Evolutionary conservation across 2,329 filamentous ascomycete species (phyloP), one percentile per base, ranked within the genome.

Genomic region (Onygenales sp.): DNA sequence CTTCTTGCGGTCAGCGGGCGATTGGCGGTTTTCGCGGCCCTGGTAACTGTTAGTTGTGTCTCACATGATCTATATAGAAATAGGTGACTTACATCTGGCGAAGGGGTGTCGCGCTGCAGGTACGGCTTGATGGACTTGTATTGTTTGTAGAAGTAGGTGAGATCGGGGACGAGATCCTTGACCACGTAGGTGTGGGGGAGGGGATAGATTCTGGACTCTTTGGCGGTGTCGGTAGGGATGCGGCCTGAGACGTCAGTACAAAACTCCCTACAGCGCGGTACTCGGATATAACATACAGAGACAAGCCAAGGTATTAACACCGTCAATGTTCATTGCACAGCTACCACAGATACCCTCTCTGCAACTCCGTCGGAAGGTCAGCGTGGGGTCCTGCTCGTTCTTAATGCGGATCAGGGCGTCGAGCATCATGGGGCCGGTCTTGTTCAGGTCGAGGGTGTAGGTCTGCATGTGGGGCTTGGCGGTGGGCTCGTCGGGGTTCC

Each of bases 71-170:
- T 11, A 35, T 13, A 7, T 21, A 4, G 32, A 42, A 21, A 8
- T n/a, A 41, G 3, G 21, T 17, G 7, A 79, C 86, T 71, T 81
- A 94, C 89, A 69, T 96, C 88, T 62, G 84, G 82, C 43, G 89
- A 77, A 53, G 88, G 86, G 32, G 89, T 93, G 59, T 91, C 86
- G 67, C 90, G 84, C 78, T 97, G 93, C 52, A 98, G 84, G 73
- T 95, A 98, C 43, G 93, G 93, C 84, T 97, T 95, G 77, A 98
- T 96, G 13, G 91, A 96, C 77, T 96, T 95, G 83, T 98, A 98
- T 80, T 98, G 93, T 82, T 97, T 97, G 84, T 98, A 98, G 78
- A 98, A 97, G 68, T 93, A 87, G 58, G 93, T 98, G 77, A 98
- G 78, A 71, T 98, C 93, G 55, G 93, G 92, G 36, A 98, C 93